Base-by-base conservation (phyloP, 257 asterid species). In the Marsdenia floribunda region DNA sequence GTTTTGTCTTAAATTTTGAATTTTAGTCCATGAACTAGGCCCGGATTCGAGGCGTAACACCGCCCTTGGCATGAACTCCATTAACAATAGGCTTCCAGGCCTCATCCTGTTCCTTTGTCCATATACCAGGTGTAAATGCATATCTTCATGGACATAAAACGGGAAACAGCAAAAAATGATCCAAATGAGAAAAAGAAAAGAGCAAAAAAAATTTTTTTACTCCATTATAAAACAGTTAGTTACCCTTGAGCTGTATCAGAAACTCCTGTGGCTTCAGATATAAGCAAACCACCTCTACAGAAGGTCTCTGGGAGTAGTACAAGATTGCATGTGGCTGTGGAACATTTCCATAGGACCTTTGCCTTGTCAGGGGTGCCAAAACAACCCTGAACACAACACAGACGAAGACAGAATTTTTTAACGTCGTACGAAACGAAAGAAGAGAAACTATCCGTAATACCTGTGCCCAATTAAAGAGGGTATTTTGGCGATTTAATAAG, bases 311-410 rank as follows among this genome's bases (percentile, higher is more conserved):
- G 0, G 92, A 79, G 86, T 87, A 91, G 46, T 90, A 87, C 80
- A 88, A 71, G 49, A 80, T 52, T 70, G 93, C 92, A 81, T 91
- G 93, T 21, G 87, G 90, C 75, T 88, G 97, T 42, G 96, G 96
- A 33, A 91, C 79, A 50, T 87, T 82, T 57, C 75, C 72, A 3
- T 66, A 85, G 3, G 97, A 88, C 78, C 92, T 83, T 71, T 82
- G 87, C 81, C 96, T 86, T 5, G 96, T 88, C 72, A 91, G 66
- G 7, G 96, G 96, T 9, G 93, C 91, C 87, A 89, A 50, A 63
- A 89, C 90, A 77, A 89, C 74, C 79, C 93, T 89, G 86, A 9
- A 40, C 12, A 52, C 35, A 63, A 19, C 19, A 11, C 10, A n/a
- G 57, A 21, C 1, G 1, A 29, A 29, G 0, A 1, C 33, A 29